phyloP scores from a whole-genome alignment of 2,329 filamentous ascomycete genomes.

The Periglandula ipomoeae region DNA sequence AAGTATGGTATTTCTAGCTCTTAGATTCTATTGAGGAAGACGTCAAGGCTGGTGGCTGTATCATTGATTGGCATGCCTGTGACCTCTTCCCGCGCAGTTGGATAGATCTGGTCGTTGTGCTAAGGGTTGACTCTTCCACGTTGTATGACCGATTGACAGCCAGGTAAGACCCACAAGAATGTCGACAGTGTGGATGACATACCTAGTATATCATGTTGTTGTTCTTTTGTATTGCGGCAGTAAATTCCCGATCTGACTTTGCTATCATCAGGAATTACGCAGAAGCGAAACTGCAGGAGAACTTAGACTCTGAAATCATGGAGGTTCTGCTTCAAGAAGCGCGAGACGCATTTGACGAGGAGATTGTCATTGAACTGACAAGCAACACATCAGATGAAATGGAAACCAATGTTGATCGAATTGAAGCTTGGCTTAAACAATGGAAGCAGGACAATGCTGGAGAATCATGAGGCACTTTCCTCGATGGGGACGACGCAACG shows the following conservation, averaged over 20 bases:
- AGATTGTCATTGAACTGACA: slow-evolving; percentile 80
- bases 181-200: neutral
- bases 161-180: slow-evolving; percentile 38
- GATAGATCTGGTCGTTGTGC: slow-evolving; percentile 90
- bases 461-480: neutral
- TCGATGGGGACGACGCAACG: too few species aligned
- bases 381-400: slow-evolving; percentile 80
- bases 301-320: slow-evolving; percentile 96
- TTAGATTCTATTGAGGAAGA: slow-evolving; percentile 85
- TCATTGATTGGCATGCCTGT: slow-evolving; percentile 98
- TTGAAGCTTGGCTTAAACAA: slow-evolving; percentile 70
- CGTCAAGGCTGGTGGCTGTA: slow-evolving; percentile 66
- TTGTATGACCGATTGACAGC: slow-evolving; percentile 77
- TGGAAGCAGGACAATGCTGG: slow-evolving; percentile 49
- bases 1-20: slow-evolving; percentile 38
- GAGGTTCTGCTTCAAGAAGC: slow-evolving; percentile 88
- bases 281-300: slow-evolving; percentile 86
- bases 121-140: slow-evolving; percentile 69
- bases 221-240: neutral
- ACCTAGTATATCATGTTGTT: neutral
- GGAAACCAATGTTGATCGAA: slow-evolving; percentile 77
- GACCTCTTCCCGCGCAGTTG: slow-evolving; percentile 88
- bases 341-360: slow-evolving; percentile 71
- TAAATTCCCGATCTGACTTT: neutral
- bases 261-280: slow-evolving; percentile 57